These are phyloP conservation scores for Neonectria ditissima DNA, from an alignment of 2,329 filamentous ascomycete species.

Conservation along the genomic window DNA sequence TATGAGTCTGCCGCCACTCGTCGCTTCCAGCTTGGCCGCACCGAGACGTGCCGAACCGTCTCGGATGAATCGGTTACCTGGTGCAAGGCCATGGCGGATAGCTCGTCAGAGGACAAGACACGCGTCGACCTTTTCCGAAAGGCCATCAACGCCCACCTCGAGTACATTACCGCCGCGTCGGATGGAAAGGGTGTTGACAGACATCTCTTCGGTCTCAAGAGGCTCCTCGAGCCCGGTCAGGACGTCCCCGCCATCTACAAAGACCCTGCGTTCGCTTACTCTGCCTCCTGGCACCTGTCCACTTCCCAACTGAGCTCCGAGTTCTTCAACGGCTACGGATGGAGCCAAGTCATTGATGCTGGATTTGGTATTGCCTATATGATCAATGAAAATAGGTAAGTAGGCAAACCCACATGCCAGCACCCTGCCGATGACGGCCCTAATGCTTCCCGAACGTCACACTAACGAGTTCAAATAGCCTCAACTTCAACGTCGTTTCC, in stretches of 20 bases:
- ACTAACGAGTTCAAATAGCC: slow-evolving; percentile 61
- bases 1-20: slow-evolving; percentile 97
- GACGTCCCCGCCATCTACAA: slow-evolving; percentile 85
- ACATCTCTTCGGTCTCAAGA: slow-evolving; percentile 97
- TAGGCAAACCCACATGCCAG: slow-evolving; percentile 10
- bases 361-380: slow-evolving; percentile 99
- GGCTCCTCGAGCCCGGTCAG: slow-evolving; percentile 83
- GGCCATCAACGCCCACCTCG: slow-evolving; percentile 83
- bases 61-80: slow-evolving; percentile 93
- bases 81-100: slow-evolving; percentile 86
- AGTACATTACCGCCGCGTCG: slow-evolving; percentile 90
- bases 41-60: slow-evolving; percentile 93
- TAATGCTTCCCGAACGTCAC: neutral
- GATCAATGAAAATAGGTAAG: slow-evolving; percentile 97
- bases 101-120: slow-evolving; percentile 70
- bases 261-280: slow-evolving; percentile 89
- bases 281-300: slow-evolving; percentile 87
- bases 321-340: slow-evolving; percentile 99
- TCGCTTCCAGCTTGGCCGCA: slow-evolving; percentile 95
- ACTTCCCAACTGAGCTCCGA: slow-evolving; percentile 92
- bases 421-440: neutral
- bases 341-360: slow-evolving; percentile 96
- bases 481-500: slow-evolving; percentile 98
- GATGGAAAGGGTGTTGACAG: slow-evolving; percentile 96
- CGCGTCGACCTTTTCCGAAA: slow-evolving; percentile 82